Conservation (phyloP, 75 land plant genomes). For the Isoetes taiwanensis region DNA sequence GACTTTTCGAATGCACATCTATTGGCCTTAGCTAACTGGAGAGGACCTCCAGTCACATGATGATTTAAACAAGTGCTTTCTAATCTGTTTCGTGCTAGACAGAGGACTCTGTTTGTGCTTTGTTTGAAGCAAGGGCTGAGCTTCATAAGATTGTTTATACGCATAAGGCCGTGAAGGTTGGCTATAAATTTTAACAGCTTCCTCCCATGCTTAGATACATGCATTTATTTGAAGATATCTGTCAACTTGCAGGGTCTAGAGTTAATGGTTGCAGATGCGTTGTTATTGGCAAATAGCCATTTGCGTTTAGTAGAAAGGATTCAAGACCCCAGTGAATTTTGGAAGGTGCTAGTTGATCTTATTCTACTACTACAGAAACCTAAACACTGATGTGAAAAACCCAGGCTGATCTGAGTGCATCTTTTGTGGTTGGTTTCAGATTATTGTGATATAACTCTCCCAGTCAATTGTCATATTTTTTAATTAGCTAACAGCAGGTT, state of each 20-base stretch:
- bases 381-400: no score
- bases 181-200: not conserved
- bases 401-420: no score
- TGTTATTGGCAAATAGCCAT: constrained; percentile 65
- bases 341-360: constrained; percentile 51
- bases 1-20: not conserved
- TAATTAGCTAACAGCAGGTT: not conserved
- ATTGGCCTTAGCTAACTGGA: no score
- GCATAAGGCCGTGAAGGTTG: constrained; percentile 95
- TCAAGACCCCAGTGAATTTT: constrained; percentile 56
- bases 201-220: not conserved
- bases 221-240: not conserved
- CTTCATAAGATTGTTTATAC: constrained; percentile 71
- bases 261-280: constrained; percentile 88
- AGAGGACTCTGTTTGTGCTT: constrained; percentile 60
- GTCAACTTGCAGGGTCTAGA: constrained; percentile 63
- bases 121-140: constrained; percentile 83
- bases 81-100: no score
- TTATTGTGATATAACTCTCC: not conserved
- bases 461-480: not conserved
- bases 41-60: no score
- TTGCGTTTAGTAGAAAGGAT: constrained; percentile 39
- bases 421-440: not conserved
- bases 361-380: not conserved
- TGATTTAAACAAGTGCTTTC: no score